Conservation (phyloP, 768 basidiomycete genomes). For the Naganishia antarctica region DNA sequence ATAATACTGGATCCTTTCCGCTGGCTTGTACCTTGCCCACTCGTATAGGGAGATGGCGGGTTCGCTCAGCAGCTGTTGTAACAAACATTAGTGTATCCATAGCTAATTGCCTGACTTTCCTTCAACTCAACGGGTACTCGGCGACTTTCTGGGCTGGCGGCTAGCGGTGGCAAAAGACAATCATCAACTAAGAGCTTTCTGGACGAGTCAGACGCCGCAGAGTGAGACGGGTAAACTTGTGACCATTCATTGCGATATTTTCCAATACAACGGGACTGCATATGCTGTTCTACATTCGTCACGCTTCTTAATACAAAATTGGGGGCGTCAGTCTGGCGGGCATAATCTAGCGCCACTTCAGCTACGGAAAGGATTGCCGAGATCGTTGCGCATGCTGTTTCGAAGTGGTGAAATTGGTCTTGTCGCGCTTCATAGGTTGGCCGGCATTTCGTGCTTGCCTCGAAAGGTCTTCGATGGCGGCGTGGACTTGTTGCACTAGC, state of each 20-base stretch:
- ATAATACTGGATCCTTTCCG: neutral
- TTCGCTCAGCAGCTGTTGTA: slow-evolving; percentile 6
- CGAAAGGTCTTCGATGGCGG: neutral
- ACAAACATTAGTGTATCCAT: slow-evolving; percentile 9
- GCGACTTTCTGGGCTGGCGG: neutral
- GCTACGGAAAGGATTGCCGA: no score
- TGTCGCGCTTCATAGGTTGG: neutral
- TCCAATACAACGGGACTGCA: no score
- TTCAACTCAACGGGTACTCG: neutral
- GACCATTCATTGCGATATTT: no score
- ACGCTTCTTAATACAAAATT: no score
- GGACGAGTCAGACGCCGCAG: no score
- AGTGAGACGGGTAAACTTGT: no score
- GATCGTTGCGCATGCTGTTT: neutral
- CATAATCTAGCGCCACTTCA: no score
- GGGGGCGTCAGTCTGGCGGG: no score
- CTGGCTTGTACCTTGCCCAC: neutral
- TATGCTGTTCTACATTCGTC: no score
- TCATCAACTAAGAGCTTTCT: no score
- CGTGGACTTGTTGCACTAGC: neutral
- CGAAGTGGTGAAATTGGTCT: neutral
- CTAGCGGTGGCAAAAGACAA: no score
- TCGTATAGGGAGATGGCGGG: neutral
- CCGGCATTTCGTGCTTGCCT: neutral
- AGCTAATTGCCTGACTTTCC: neutral